Base-by-base conservation (phyloP, 257 asterid species). In the Nicotiana otophora region DNA sequence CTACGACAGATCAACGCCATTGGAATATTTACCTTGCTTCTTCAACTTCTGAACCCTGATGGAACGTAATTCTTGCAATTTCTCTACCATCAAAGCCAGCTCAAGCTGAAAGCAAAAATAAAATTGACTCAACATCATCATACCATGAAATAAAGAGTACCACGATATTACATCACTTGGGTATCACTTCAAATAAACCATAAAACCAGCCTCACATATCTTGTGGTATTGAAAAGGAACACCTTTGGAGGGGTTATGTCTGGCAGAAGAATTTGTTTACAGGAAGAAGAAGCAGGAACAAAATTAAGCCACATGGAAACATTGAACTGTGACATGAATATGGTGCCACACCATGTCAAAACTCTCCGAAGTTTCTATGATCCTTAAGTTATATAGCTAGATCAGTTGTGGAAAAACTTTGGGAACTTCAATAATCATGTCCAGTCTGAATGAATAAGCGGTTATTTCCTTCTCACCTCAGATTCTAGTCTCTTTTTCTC, bases 51-150 rank as follows among this genome's bases (percentile, higher is more conserved):
- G 92, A 87, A 94, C 89, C 87, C 99, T 87, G 87, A 96, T 86
- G 81, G 97, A 88, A 79, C 99, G 92, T 66, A 96, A 84, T 80
- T 96, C 99, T 89, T 94, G 98, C 85, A 96, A 89, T 93, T 92
- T 96, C 84, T 96, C 99, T 82, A 96, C 97, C 8, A 93, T 89
- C 92, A 96, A 87, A 82, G 92, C 94, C 89, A 91, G 90, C 90
- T 96, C 98, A 80, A 96, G 97, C 99, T 95, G 90, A 83, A 91
- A 89, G 53, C 46, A 33, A 54, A 85, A 78, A 68, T 69, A 51
- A 20, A 75, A 75, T 26, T 15, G 63, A 75, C 63, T 51, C 80
- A 75, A 26, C 80, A 75, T 15, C 42, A 26, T 48, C 28, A 75
- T 75, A 28, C 46, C 80, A 10, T 48, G 46, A 75, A 75, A 75